A percentile compares a stretch with the other conserved stretches of the same genome.
Conservation (phyloP, 148 eudicot genomes). For the Chenopodium suecicum region DNA sequence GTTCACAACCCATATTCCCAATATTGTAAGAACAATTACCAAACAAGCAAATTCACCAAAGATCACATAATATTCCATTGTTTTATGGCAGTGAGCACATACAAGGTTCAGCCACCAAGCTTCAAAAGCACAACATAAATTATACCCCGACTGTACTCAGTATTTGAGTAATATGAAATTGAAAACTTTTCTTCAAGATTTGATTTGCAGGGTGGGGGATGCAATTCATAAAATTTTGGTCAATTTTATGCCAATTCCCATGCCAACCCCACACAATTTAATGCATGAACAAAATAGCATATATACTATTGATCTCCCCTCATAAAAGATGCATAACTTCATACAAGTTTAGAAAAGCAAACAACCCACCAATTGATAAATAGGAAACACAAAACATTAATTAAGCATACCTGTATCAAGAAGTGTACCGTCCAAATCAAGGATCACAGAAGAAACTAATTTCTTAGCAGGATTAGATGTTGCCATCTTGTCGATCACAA, state of each 20-base stretch:
- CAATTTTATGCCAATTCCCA: not conserved
- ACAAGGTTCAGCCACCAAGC: not conserved
- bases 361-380: too few species aligned
- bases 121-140: not conserved
- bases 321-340: not conserved
- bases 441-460: constrained; percentile 56
- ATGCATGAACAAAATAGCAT: not conserved
- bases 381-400: not conserved
- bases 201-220: too few species aligned
- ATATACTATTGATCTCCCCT: not conserved
- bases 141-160: not conserved
- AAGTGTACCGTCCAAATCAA: constrained; percentile 82
- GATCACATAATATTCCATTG: not conserved
- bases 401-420: constrained; percentile 53
- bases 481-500: constrained; percentile 31
- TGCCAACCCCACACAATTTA: not conserved
- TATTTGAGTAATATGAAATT: too few species aligned
- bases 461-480: constrained; percentile 46
- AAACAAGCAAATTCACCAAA: not conserved
- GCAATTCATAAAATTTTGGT: not conserved
- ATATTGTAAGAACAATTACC: not conserved
- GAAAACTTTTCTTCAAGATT: not conserved
- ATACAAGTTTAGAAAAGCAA: not conserved
- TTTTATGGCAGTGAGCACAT: not conserved
- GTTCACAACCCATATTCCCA: not conserved